These are phyloP conservation scores for Cladosporium sp. DNA, from an alignment of 2,329 filamentous ascomycete species.

Conservation along the genomic window DNA sequence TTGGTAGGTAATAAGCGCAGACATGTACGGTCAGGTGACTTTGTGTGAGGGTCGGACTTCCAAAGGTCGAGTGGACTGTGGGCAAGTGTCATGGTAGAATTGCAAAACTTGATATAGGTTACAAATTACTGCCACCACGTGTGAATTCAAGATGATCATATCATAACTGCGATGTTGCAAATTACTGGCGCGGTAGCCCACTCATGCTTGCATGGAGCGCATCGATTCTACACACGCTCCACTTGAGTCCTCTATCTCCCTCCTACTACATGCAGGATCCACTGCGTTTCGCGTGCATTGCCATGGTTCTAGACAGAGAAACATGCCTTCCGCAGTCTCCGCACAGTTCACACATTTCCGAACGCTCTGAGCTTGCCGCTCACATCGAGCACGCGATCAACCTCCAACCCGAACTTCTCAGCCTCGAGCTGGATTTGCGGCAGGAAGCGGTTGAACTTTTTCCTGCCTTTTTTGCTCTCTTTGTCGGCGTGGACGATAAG, in stretches of 20 bases:
- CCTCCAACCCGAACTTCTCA: constrained; percentile 26
- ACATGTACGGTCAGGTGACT: background rate
- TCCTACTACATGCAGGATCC: background rate
- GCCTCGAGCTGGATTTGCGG: background rate
- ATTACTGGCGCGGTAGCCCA: too few relatives aligned
- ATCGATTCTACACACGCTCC: background rate
- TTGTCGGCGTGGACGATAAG: background rate
- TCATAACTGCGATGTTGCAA: background rate
- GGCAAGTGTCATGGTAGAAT: background rate
- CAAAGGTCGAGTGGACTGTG: too few relatives aligned
- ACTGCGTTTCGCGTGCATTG: background rate
- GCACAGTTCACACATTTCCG: background rate
- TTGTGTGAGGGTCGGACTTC: background rate
- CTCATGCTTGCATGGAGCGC: background rate
- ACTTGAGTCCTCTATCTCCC: background rate
- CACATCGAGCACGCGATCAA: constrained; percentile 18
- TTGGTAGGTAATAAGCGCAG: background rate
- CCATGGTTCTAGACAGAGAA: background rate
- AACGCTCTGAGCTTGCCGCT: background rate
- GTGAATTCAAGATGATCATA: background rate
- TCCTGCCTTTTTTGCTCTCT: background rate
- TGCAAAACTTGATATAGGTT: background rate
- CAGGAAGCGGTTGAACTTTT: too few relatives aligned
- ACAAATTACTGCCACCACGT: background rate
- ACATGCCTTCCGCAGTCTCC: background rate